These are phyloP conservation scores for Tillandsia fasciculata DNA, from an alignment of 176 grass and related monocot genomes.

Conservation along the genomic window DNA sequence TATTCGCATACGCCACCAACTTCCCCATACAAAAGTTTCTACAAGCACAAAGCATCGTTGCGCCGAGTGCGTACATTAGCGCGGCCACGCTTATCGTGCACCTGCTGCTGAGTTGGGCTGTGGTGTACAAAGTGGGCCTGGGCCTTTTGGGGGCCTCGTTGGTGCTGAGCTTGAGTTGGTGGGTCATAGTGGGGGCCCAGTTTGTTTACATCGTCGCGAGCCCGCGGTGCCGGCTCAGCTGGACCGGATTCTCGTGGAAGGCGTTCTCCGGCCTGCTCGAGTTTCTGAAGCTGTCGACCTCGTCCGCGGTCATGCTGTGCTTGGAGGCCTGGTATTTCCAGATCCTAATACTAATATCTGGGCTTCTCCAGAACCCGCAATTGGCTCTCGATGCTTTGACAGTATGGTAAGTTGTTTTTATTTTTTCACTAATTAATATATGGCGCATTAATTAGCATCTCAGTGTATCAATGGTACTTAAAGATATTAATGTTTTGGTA, in stretches of 20 bases:
- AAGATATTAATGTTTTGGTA: too few species aligned
- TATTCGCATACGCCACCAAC: conserved; percentile 38
- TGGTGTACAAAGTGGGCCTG: conserved; percentile 26
- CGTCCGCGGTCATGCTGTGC: conserved; percentile 48
- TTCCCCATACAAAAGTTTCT: conserved; percentile 49
- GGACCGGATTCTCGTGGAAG: conserved; percentile 43
- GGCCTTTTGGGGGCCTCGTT: conserved; percentile 58
- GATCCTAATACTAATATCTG: conserved; percentile 53
- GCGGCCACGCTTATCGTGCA: conserved; percentile 16
- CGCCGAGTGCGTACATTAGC: conserved; percentile 35
- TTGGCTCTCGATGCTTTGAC: conserved; percentile 51
- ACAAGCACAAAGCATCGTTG: conserved; percentile 41
- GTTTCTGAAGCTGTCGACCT: conserved; percentile 31
- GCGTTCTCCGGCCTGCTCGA: conserved; percentile 41
- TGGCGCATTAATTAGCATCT: neutral
- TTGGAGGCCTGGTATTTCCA: conserved; percentile 67
- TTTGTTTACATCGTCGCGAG: conserved; percentile 52
- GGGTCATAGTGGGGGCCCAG: conserved; percentile 45
- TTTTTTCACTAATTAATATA: too few species aligned
- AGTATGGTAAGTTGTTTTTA: conserved; percentile 16
- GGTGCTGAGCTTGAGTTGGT: conserved; percentile 51
- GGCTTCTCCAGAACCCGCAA: conserved; percentile 45
- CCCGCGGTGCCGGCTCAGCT: conserved; percentile 28
- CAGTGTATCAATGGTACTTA: neutral
- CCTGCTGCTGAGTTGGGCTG: conserved; percentile 34